A percentile compares a stretch with the other conserved stretches of the same genome.
Evolutionary conservation across 139 green algal species (phyloP).

Genomic region (Zygnema circumcarinatum): DNA sequence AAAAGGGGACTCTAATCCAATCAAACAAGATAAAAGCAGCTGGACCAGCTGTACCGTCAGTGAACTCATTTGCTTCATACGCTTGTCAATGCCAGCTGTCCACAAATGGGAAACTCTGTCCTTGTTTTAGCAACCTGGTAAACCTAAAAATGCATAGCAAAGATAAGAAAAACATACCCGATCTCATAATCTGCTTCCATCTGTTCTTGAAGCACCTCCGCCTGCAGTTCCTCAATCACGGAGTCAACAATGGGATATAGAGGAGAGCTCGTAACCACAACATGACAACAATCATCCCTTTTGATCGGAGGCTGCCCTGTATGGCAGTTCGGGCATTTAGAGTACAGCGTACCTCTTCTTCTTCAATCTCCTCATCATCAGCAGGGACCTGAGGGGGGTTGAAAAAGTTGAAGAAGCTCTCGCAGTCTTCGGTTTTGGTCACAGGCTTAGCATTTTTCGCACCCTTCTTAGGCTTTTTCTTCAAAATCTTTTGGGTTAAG

Average conservation of each 20-base stretch:
- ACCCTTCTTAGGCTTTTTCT: constrained; percentile 94
- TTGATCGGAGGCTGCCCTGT: too few relatives aligned
- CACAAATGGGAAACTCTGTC: too few relatives aligned
- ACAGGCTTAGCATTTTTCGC: constrained; percentile 75
- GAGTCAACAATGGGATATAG: constrained; percentile 5
- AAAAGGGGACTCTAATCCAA: too few relatives aligned
- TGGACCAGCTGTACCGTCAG: too few relatives aligned
- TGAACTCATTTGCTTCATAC: too few relatives aligned
- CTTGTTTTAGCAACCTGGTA: too few relatives aligned
- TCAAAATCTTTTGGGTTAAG: constrained; percentile 90
- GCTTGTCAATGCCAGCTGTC: too few relatives aligned
- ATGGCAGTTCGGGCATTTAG: too few relatives aligned
- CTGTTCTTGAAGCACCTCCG: constrained; percentile 85
- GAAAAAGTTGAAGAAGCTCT: constrained; percentile 97
- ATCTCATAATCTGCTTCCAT: constrained; percentile 90
- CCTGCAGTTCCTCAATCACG: constrained; percentile 50
- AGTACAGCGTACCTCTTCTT: constrained; percentile 79
- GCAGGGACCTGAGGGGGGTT: constrained; percentile 81
- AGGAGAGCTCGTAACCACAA: not conserved
- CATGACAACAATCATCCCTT: not conserved
- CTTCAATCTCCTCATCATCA: constrained; percentile 80
- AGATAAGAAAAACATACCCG: constrained; percentile 33
- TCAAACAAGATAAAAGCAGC: too few relatives aligned
- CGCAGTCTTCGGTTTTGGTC: constrained; percentile 85
- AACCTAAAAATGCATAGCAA: too few relatives aligned